Percentiles rank a stretch among this genome's conserved stretches.
Conservation (phyloP, 129 eudicot species). For the Flaveria sonorensis region DNA sequence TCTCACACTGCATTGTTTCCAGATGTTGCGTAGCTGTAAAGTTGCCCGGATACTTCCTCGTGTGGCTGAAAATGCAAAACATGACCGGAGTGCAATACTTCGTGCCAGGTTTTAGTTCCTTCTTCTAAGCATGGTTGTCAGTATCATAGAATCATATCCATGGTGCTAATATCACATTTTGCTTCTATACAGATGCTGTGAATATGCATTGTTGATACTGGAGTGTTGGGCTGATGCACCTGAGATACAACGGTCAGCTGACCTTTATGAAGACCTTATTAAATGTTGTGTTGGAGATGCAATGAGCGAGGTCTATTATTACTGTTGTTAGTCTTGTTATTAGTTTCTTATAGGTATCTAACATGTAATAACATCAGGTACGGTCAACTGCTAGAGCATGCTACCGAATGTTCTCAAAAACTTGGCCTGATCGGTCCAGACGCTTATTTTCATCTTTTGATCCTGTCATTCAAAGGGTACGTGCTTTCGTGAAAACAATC, state of each 20-base stretch:
- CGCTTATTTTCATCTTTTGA: conserved; percentile 80
- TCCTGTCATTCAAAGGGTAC: conserved; percentile 96
- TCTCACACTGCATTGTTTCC: conserved; percentile 14
- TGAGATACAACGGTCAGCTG: conserved; percentile 96
- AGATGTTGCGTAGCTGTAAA: conserved; percentile 99
- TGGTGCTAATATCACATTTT: conserved; percentile 4
- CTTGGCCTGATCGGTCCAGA: conserved; percentile 97
- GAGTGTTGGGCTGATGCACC: conserved; percentile 98
- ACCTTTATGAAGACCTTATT: conserved; percentile 89
- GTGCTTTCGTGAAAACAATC: neutral
- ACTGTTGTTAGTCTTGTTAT: conserved; percentile 3
- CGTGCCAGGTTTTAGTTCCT: conserved; percentile 71
- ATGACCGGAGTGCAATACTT: conserved; percentile 88
- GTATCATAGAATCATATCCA: neutral
- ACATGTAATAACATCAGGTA: conserved; percentile 53
- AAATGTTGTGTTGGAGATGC: conserved; percentile 95
- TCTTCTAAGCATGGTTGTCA: neutral
- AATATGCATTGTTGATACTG: conserved; percentile 85
- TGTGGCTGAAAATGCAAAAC: conserved; percentile 85
- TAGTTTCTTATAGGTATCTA: conserved; percentile 13
- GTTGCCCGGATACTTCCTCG: conserved; percentile 89
- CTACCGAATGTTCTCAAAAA: conserved; percentile 92
- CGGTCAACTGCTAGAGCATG: conserved; percentile 98
- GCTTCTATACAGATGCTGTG: conserved; percentile 68
- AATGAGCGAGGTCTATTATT: conserved; percentile 77